phyloP scores from a whole-genome alignment of 371 early-diverging fungal genomes.

The Apophysomyces elegans region DNA sequence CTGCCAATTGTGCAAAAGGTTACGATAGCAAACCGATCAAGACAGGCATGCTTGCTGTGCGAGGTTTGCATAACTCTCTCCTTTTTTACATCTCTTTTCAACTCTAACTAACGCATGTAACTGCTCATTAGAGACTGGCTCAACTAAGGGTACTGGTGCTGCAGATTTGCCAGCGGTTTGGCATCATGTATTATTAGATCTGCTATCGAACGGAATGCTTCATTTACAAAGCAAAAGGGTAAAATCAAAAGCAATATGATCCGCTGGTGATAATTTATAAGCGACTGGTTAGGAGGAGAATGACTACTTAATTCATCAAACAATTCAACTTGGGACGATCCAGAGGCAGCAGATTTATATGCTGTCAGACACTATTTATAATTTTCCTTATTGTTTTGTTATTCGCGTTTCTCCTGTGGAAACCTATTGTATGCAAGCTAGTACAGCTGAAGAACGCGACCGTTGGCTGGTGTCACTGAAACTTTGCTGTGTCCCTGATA shows the following conservation, averaged over 20 bases:
- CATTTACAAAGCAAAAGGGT: slow-evolving; percentile 11
- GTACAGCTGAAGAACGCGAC: slow-evolving; percentile 53
- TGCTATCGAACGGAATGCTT: slow-evolving; percentile 10
- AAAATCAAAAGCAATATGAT: slow-evolving; percentile 11
- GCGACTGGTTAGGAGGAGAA: not conserved
- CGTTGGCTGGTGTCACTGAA: slow-evolving; percentile 59
- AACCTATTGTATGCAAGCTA: slow-evolving; percentile 56
- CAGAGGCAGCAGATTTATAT: slow-evolving; percentile 49
- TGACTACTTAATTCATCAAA: slow-evolving; percentile 18
- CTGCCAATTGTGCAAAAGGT: not conserved
- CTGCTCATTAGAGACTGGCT: not conserved
- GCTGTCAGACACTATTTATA: slow-evolving; percentile 57
- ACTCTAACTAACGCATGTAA: not conserved
- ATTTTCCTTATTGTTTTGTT: slow-evolving; percentile 55
- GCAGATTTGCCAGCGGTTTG: not conserved
- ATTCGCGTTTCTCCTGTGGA: slow-evolving; percentile 45
- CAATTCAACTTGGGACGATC: slow-evolving; percentile 25
- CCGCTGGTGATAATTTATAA: not conserved
- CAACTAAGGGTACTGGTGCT: not conserved
- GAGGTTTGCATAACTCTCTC: not conserved
- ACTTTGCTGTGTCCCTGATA: slow-evolving; percentile 35
- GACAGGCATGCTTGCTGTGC: slow-evolving; percentile 1
- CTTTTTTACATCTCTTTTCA: not conserved
- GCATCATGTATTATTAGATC: not conserved
- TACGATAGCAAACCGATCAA: slow-evolving; percentile 5